Evolutionary conservation across 345 rosid genomes (phyloP).

Genomic region (Laguncularia racemosa): DNA sequence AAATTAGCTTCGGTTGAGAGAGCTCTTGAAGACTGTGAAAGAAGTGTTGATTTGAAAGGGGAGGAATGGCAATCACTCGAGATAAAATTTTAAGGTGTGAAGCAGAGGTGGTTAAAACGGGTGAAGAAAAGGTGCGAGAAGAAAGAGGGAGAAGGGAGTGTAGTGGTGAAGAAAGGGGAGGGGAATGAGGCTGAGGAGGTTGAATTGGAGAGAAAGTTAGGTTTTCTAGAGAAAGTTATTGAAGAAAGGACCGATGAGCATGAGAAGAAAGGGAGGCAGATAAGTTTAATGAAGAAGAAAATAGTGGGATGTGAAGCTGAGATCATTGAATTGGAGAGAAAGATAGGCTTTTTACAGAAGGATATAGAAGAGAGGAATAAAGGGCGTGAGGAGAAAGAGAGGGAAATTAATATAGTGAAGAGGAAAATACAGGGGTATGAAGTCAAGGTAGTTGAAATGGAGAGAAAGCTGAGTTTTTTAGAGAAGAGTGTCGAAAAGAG

Average conservation of each 20-base stretch:
- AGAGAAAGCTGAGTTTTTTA: too few relatives aligned
- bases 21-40: too few relatives aligned
- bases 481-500: too few relatives aligned
- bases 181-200: not conserved
- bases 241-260: not conserved
- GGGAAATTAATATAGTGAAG: too few relatives aligned
- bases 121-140: not conserved
- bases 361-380: too few relatives aligned
- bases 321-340: too few relatives aligned
- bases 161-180: not conserved
- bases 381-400: too few relatives aligned
- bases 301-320: not conserved
- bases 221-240: not conserved
- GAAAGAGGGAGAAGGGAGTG: conserved; percentile 2
- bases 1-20: too few relatives aligned
- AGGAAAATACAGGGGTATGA: too few relatives aligned
- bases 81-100: conserved; percentile 4
- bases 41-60: conserved; percentile 4
- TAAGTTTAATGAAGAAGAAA: not conserved
- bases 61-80: conserved; percentile 7
- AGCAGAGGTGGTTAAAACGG: not conserved
- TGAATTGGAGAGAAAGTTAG: too few relatives aligned
- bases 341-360: too few relatives aligned
- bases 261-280: not conserved
- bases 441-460: too few relatives aligned